Conservation (phyloP, 441 rosid genomes). For the Syzygium malaccense region DNA sequence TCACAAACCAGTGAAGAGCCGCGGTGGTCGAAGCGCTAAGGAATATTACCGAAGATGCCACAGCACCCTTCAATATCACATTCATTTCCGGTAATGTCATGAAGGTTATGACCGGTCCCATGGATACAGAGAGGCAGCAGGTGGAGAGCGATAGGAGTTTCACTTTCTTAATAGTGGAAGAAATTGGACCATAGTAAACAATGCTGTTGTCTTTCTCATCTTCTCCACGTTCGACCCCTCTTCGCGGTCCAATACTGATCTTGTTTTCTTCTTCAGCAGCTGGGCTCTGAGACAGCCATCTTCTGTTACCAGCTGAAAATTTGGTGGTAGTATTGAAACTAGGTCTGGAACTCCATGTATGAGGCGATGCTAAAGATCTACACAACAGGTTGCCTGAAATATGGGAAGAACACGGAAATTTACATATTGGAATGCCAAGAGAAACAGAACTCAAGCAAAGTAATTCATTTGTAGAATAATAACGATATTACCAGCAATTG, state of each 20-base stretch:
- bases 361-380: slow-evolving; percentile 26
- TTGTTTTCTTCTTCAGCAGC: slow-evolving; percentile 38
- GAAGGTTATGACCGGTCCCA: slow-evolving; percentile 89
- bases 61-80: slow-evolving; percentile 88
- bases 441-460: not conserved
- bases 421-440: not conserved
- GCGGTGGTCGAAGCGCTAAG: slow-evolving; percentile 76
- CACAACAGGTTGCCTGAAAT: slow-evolving; percentile 33
- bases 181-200: slow-evolving; percentile 75
- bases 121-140: slow-evolving; percentile 92
- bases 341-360: slow-evolving; percentile 19
- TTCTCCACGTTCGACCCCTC: slow-evolving; percentile 22
- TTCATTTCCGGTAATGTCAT: slow-evolving; percentile 79
- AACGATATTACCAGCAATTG: not conserved
- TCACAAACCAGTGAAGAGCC: slow-evolving; percentile 86
- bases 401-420: not conserved
- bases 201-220: slow-evolving; percentile 44
- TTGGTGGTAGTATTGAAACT: slow-evolving; percentile 16
- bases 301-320: slow-evolving; percentile 23
- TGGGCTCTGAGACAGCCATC: slow-evolving; percentile 65
- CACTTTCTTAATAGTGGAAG: slow-evolving; percentile 90
- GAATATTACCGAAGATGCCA: slow-evolving; percentile 80
- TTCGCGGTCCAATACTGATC: slow-evolving; percentile 79
- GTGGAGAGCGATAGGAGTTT: slow-evolving; percentile 91
- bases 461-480: not conserved